These are phyloP conservation scores for Stromatinia cepivora DNA, from an alignment of 2,329 filamentous ascomycete genomes.

Conservation along the genomic window DNA sequence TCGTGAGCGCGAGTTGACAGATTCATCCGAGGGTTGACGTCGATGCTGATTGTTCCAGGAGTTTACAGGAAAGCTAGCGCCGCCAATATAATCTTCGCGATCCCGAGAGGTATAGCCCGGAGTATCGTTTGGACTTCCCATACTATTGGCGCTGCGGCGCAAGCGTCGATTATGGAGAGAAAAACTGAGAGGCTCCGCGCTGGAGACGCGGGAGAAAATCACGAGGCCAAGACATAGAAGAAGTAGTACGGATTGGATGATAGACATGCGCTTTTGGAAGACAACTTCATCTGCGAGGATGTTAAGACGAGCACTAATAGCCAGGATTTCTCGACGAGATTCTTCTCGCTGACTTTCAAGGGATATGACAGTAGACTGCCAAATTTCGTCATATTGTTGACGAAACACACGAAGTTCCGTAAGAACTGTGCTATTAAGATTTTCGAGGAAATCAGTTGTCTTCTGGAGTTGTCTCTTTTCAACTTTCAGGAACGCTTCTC, in stretches of 20 bases:
- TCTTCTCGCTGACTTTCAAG: slow-evolving; percentile 86
- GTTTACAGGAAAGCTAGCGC: slow-evolving; percentile 9
- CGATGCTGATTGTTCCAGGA: slow-evolving; percentile 10
- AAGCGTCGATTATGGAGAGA: slow-evolving; percentile 29
- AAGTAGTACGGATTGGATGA: slow-evolving; percentile 84
- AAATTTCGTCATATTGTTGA: slow-evolving; percentile 90
- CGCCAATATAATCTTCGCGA: slow-evolving; percentile 14
- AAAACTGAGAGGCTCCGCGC: slow-evolving; percentile 39
- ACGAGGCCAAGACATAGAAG: slow-evolving; percentile 85
- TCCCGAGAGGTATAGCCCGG: slow-evolving; percentile 28
- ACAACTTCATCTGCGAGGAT: slow-evolving; percentile 91
- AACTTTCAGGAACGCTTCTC: slow-evolving; percentile 81
- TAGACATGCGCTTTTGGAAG: slow-evolving; percentile 86
- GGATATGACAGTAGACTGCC: slow-evolving; percentile 92
- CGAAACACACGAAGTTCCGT: slow-evolving; percentile 75
- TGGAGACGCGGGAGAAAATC: slow-evolving; percentile 65
- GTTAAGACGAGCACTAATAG: slow-evolving; percentile 76
- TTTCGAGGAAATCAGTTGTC: slow-evolving; percentile 76
- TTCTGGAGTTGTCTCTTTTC: slow-evolving; percentile 87
- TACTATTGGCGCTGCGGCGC: slow-evolving; percentile 28
- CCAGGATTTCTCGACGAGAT: slow-evolving; percentile 78
- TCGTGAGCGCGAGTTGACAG: slow-evolving; percentile 21
- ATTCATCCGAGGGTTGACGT: slow-evolving; percentile 22
- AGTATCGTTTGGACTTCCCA: slow-evolving; percentile 34
- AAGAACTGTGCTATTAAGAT: slow-evolving; percentile 84